Evolutionary conservation across 441 rosid species (phyloP).

Genomic region (Gossypium gossypioides): DNA sequence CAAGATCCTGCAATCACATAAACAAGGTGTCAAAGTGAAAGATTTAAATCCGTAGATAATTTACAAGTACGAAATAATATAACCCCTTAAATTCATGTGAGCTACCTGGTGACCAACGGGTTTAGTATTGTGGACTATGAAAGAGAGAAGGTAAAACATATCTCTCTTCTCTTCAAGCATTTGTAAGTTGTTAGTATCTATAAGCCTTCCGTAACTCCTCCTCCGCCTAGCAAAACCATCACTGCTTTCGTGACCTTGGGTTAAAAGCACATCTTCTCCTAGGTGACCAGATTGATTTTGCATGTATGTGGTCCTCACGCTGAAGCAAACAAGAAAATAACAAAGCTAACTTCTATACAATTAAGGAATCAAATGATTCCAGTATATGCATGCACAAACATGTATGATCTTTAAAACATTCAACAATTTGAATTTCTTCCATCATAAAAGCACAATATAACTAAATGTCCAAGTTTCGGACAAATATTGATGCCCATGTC

Average conservation of each 20-base stretch:
- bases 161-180: slow-evolving; percentile 91
- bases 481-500: background rate
- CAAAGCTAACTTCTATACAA: slow-evolving; percentile 23
- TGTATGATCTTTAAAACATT: slow-evolving; percentile 24
- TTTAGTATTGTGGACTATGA: slow-evolving; percentile 85
- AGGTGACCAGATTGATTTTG: slow-evolving; percentile 35
- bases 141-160: slow-evolving; percentile 81
- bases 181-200: slow-evolving; percentile 67
- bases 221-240: slow-evolving; percentile 45
- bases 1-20: slow-evolving; percentile 76
- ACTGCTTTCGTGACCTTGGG: slow-evolving; percentile 32
- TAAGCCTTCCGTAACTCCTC: slow-evolving; percentile 56
- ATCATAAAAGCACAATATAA: background rate
- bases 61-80: background rate
- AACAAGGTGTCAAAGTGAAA: slow-evolving; percentile 4
- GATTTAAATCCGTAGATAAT: slow-evolving; percentile 11
- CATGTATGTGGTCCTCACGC: slow-evolving; percentile 28
- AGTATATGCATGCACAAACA: background rate
- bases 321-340: slow-evolving; percentile 22
- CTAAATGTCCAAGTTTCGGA: background rate
- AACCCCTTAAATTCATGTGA: background rate
- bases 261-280: slow-evolving; percentile 38
- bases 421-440: background rate
- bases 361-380: background rate
- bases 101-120: slow-evolving; percentile 99